Percentiles rank a stretch among this genome's conserved stretches.
Conservation (phyloP, 768 basidiomycete species). For the Pholiota molesta region DNA sequence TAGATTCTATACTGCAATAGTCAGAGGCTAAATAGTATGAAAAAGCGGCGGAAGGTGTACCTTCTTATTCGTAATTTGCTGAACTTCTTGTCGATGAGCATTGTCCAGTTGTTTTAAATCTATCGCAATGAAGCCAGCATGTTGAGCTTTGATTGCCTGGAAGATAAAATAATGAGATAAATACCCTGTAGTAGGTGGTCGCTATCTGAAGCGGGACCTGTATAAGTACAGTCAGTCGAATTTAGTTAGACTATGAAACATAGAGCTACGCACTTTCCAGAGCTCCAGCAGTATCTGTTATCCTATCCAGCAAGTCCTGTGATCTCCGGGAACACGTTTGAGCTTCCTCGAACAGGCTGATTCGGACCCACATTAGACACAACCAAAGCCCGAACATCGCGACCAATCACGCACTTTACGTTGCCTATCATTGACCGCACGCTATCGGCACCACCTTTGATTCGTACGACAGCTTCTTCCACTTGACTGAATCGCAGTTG, state of each 20-base stretch:
- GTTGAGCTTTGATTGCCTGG: slow-evolving; percentile 5
- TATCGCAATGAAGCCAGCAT: slow-evolving; percentile 21
- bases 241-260: background rate
- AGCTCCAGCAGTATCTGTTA: slow-evolving; percentile 48
- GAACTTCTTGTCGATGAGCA: slow-evolving; percentile 63
- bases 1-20: slow-evolving; percentile 54
- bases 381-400: background rate
- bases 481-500: slow-evolving; percentile 53
- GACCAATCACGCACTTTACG: slow-evolving; percentile 42
- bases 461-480: slow-evolving; percentile 51
- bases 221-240: background rate
- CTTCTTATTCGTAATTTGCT: slow-evolving; percentile 56
- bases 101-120: slow-evolving; percentile 68
- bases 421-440: slow-evolving; percentile 54
- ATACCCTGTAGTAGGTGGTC: slow-evolving; percentile 59
- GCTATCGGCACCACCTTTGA: slow-evolving; percentile 61
- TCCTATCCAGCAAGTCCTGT: slow-evolving; percentile 60
- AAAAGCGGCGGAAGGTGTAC: slow-evolving; percentile 31
- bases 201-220: slow-evolving; percentile 50
- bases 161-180: background rate
- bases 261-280: slow-evolving; percentile 49
- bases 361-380: background rate
- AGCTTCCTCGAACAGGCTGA: slow-evolving; percentile 63
- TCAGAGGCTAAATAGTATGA: slow-evolving; percentile 22
- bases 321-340: slow-evolving; percentile 57